Base-by-base conservation (phyloP, 2,329 filamentous ascomycete genomes). In the Hymenoscyphus albidus region DNA sequence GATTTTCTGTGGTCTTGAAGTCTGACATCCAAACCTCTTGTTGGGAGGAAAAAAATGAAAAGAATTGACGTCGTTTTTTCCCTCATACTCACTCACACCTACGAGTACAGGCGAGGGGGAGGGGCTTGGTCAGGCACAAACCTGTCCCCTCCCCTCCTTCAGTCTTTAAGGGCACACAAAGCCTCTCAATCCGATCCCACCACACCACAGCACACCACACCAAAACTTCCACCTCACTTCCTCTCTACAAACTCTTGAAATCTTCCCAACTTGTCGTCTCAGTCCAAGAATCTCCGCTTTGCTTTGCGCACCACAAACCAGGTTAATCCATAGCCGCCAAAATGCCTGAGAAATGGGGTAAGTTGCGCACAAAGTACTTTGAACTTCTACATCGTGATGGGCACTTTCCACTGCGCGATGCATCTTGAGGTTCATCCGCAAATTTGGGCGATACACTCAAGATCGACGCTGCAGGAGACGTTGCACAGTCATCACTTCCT, bases 151-250 rank as follows among this genome's bases (percentile, higher is more conserved):
- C 79, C 99, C 91, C 13, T 92, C 88, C 74, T 99, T 96, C 67
- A 85, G 78, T 97, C 95, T 80, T 98, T 98, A 85, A 99, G 99
- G 55, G 95, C 93, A 78, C 97, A 98, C 48, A 99, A 81, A 51
- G 44, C 44, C 44, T 51, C 42, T 16, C 44, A 35, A 27, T 56
- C 54, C 3, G 12, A 35, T 35, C 54, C 14, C 14, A 14, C 18
- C 27, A 56, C 54, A 27, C 27, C 27, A 27, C 27, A 27, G 1
- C 27, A 27, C 16, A 16, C 18, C 27, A 57, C 27, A 32, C 54
- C 54, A 57, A 22, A 51, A 51, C 44, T 51, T 22, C 44, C 44
- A 57, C 54, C 22, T 35, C 7, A 51, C 44, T 27, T 51, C 9
- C 44, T 27, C 44, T 51, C 56, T 58, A 35, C 56, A 57, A 51